These are phyloP conservation scores for Aspergillus funiculosus DNA, from an alignment of 495 filamentous ascomycete species.

Conservation along the genomic window DNA sequence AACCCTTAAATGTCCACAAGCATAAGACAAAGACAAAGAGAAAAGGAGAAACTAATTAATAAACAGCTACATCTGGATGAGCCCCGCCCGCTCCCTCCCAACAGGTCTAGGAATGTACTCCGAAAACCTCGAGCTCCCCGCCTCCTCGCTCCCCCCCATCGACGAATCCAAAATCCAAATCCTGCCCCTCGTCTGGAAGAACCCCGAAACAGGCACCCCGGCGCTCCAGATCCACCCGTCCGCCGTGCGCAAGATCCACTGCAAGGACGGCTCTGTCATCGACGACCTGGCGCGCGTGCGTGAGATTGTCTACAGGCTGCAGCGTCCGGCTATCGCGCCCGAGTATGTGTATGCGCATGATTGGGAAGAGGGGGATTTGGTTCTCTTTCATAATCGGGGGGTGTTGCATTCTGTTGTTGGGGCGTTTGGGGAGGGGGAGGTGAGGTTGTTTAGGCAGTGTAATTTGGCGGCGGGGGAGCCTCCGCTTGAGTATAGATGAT, in stretches of 20 bases:
- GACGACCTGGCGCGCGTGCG: conserved; percentile 61
- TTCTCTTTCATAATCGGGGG: conserved; percentile 68
- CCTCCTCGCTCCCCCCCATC: conserved; percentile 54
- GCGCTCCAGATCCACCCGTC: conserved; percentile 67
- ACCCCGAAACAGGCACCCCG: conserved; percentile 59
- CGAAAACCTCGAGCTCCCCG: conserved; percentile 52
- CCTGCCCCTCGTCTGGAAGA: conserved; percentile 67
- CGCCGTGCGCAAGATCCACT: conserved; percentile 59
- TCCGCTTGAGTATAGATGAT: too few species aligned
- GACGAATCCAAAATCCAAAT: conserved; percentile 60
- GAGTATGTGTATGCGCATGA: conserved; percentile 65
- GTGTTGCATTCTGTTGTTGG: conserved; percentile 68
- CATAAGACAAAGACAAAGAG: too few species aligned
- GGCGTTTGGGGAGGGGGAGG: conserved; percentile 63
- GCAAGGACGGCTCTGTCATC: conserved; percentile 55
- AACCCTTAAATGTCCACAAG: neutral
- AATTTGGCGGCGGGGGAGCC: conserved; percentile 55
- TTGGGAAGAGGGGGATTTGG: conserved; percentile 67
- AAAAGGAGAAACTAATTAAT: neutral
- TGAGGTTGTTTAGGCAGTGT: conserved; percentile 68
- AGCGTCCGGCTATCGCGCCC: conserved; percentile 65
- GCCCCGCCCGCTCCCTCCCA: conserved; percentile 53
- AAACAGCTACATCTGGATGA: conserved; percentile 66
- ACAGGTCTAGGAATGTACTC: conserved; percentile 62
- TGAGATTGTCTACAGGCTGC: conserved; percentile 58